These are phyloP conservation scores for Tolypocladium amazonense DNA, from an alignment of 2,329 filamentous ascomycete species.

Conservation along the genomic window DNA sequence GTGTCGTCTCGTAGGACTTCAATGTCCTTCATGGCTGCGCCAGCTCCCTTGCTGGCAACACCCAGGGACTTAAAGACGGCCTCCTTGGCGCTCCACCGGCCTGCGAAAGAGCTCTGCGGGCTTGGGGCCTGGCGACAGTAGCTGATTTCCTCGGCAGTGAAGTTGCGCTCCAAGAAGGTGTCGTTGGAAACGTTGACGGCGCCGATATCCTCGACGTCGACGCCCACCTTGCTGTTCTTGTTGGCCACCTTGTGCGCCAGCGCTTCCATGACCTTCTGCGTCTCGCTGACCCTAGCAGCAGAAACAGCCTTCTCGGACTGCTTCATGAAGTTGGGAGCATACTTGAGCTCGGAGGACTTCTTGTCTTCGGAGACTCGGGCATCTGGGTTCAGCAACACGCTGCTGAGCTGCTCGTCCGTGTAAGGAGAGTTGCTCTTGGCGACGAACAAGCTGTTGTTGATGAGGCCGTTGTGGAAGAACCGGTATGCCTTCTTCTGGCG, in stretches of 20 bases:
- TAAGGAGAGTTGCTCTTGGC: constrained; percentile 91
- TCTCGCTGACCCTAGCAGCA: constrained; percentile 45
- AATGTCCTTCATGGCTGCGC: constrained; percentile 86
- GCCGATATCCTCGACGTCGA: constrained; percentile 84
- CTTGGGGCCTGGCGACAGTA: constrained; percentile 76
- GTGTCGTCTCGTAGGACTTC: constrained; percentile 76
- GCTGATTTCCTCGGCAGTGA: constrained; percentile 70
- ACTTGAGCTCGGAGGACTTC: constrained; percentile 73
- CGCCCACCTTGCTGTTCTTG: constrained; percentile 68
- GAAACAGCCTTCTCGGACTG: constrained; percentile 44
- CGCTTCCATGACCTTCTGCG: constrained; percentile 65
- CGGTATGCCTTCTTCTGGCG: constrained; percentile 98
- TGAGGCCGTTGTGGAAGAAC: constrained; percentile 95
- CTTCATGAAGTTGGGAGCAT: constrained; percentile 59
- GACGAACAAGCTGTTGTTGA: constrained; percentile 96
- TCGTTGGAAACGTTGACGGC: constrained; percentile 89
- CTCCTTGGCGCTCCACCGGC: constrained; percentile 95
- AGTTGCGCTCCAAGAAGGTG: constrained; percentile 91
- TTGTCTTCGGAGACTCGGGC: constrained; percentile 78
- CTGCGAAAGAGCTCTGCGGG: constrained; percentile 85
- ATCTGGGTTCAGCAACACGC: constrained; percentile 88
- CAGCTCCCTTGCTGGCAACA: constrained; percentile 76
- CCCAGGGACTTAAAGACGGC: constrained; percentile 96
- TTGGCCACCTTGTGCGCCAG: constrained; percentile 52
- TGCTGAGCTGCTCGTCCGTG: constrained; percentile 72